These are phyloP conservation scores for Funneliformis caledonium DNA, from an alignment of 371 early-diverging fungal species.

Conservation along the genomic window DNA sequence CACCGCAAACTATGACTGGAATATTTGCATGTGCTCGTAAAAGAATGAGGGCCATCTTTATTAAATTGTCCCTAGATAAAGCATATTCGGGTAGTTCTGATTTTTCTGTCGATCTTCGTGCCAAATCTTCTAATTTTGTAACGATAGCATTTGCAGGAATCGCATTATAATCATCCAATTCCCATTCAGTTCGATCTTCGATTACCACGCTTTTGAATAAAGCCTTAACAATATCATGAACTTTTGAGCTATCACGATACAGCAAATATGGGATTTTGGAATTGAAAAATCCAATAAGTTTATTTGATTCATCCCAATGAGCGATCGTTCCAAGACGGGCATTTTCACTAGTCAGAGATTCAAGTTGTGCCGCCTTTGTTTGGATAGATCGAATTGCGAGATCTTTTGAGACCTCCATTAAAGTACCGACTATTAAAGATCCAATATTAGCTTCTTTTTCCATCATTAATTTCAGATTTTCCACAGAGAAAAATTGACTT, in stretches of 20 bases:
- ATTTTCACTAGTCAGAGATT: not conserved
- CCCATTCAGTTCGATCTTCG: not conserved
- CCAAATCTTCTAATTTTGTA: conserved; percentile 5
- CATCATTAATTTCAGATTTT: conserved; percentile 32
- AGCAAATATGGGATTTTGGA: conserved; percentile 28
- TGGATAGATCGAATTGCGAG: conserved; percentile 35
- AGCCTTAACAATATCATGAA: conserved; percentile 7
- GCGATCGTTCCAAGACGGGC: not conserved
- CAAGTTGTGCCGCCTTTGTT: conserved; percentile 16
- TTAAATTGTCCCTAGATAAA: conserved; percentile 22
- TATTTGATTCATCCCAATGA: conserved; percentile 31
- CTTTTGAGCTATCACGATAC: conserved; percentile 26
- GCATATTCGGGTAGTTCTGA: conserved; percentile 28
- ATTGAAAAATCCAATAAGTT: conserved; percentile 24
- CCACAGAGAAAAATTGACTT: conserved; percentile 28
- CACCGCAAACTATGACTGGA: conserved; percentile 32
- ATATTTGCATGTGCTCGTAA: conserved; percentile 28
- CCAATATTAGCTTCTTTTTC: not conserved
- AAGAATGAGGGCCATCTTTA: conserved; percentile 37
- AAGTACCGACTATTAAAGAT: conserved; percentile 11
- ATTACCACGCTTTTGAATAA: conserved; percentile 9
- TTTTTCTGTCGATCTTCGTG: not conserved
- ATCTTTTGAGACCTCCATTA: conserved; percentile 34
- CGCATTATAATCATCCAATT: conserved; percentile 22
- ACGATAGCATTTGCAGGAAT: conserved; percentile 10